Evolutionary conservation across 2,329 filamentous ascomycete genomes (phyloP).

Genomic region (Orbilia blumenaviensis): DNA sequence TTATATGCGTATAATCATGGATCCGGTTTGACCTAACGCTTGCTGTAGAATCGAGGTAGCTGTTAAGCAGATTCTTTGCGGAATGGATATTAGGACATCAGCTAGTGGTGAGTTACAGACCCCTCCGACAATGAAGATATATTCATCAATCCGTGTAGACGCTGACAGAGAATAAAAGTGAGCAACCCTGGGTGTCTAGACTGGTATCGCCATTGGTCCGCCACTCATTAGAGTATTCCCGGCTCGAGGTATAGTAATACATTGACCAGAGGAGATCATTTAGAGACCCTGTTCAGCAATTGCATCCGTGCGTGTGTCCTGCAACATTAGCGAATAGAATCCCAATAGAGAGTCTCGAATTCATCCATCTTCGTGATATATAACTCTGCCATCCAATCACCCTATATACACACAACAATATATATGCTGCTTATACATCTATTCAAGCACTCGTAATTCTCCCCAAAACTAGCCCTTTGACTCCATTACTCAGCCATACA

Average conservation of each 20-base stretch:
- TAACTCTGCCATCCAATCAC: not conserved
- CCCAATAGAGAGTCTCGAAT: conserved; percentile 1
- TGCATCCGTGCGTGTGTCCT: conserved; percentile 11
- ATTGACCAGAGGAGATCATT: conserved; percentile 18
- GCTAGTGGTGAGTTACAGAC: conserved; percentile 77
- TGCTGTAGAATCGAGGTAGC: conserved; percentile 82
- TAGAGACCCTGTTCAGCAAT: conserved; percentile 10
- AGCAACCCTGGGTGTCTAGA: conserved; percentile 82
- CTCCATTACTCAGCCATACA: conserved; percentile 51
- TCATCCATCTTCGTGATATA: not conserved
- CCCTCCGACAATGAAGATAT: not conserved
- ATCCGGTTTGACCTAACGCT: not conserved
- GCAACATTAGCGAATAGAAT: conserved; percentile 29
- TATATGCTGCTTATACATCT: too few species aligned
- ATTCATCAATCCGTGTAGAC: not conserved
- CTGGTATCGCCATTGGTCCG: conserved; percentile 85
- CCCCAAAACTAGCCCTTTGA: conserved; percentile 40
- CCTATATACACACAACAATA: not conserved
- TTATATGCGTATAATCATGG: not conserved
- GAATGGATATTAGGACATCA: conserved; percentile 83
- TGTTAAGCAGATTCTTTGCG: conserved; percentile 94
- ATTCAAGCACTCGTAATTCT: conserved; percentile 19
- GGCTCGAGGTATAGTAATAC: not conserved
- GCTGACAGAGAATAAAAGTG: conserved; percentile 30
- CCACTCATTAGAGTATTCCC: conserved; percentile 62